Evolutionary conservation across 352 stramenopile species (phyloP).

Genomic region (Globisporangium cylindrosporum): DNA sequence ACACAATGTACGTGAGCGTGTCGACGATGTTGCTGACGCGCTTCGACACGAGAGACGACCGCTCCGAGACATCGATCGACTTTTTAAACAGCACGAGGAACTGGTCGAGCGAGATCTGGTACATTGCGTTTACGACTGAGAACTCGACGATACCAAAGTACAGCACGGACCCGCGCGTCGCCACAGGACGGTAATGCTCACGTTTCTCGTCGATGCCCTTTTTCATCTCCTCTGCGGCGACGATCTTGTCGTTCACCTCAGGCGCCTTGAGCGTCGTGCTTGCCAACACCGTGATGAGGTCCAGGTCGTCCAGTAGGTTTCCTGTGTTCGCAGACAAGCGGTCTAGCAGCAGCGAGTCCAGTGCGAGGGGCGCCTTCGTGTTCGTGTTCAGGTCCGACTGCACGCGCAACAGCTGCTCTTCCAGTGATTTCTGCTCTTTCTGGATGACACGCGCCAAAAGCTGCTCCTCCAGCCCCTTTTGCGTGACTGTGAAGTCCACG

Average conservation of each 20-base stretch:
- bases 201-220: conserved; percentile 89
- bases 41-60: conserved; percentile 74
- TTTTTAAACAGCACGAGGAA: conserved; percentile 87
- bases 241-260: conserved; percentile 90
- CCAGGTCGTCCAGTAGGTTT: conserved; percentile 87
- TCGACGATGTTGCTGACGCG: conserved; percentile 88
- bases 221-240: conserved; percentile 84
- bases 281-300: conserved; percentile 83
- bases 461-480: conserved; percentile 89
- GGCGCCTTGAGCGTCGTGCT: conserved; percentile 89
- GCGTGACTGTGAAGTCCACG: conserved; percentile 92
- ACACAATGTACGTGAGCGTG: conserved; percentile 80
- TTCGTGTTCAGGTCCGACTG: conserved; percentile 84
- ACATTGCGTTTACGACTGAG: conserved; percentile 87
- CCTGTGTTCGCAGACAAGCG: conserved; percentile 82
- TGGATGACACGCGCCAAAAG: conserved; percentile 89
- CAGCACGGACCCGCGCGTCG: conserved; percentile 79
- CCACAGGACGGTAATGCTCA: conserved; percentile 89
- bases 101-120: conserved; percentile 89
- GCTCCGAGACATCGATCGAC: conserved; percentile 81
- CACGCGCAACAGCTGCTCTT: conserved; percentile 88
- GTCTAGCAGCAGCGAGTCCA: conserved; percentile 87
- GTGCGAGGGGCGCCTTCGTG: conserved; percentile 79
- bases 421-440: conserved; percentile 87
- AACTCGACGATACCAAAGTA: conserved; percentile 92